phyloP scores from a whole-genome alignment of 805 yeast genomes.

The Grigorovia yakushimaensis region DNA sequence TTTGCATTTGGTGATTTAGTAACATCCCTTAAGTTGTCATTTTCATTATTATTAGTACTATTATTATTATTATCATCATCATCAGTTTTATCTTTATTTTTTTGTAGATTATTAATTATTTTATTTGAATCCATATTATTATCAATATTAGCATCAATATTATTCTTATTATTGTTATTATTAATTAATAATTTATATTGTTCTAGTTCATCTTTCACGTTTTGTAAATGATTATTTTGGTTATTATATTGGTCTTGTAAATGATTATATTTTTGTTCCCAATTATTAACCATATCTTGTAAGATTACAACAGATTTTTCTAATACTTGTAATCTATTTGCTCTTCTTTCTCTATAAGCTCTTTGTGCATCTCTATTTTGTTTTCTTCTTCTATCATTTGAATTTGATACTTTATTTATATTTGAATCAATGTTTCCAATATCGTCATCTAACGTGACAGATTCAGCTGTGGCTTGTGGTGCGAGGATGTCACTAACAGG shows the following conservation, averaged over 20 bases:
- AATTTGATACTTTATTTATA: not conserved
- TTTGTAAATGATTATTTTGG: conserved; percentile 29
- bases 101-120: too few species aligned
- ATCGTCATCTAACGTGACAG: not conserved
- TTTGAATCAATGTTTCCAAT: not conserved
- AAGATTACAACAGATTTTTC: conserved; percentile 36
- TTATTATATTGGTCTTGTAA: conserved; percentile 15
- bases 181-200: not conserved
- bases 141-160: not conserved
- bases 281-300: conserved; percentile 43
- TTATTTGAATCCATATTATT: not conserved
- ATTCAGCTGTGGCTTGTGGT: not conserved
- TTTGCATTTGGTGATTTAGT: not conserved
- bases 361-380: conserved; percentile 90
- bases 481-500: not conserved
- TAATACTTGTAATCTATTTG: conserved; percentile 71
- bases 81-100: too few species aligned
- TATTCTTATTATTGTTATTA: too few species aligned
- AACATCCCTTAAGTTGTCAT: not conserved
- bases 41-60: too few species aligned
- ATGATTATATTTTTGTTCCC: conserved; percentile 44
- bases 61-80: too few species aligned
- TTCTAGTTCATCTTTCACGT: not conserved
- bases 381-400: conserved; percentile 68
- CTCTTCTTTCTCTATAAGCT: conserved; percentile 81